Evolutionary conservation across 1,284 basidiomycete species (phyloP), one percentile per base, ranked within the genome.

Genomic region (Chalciporus sp.): DNA sequence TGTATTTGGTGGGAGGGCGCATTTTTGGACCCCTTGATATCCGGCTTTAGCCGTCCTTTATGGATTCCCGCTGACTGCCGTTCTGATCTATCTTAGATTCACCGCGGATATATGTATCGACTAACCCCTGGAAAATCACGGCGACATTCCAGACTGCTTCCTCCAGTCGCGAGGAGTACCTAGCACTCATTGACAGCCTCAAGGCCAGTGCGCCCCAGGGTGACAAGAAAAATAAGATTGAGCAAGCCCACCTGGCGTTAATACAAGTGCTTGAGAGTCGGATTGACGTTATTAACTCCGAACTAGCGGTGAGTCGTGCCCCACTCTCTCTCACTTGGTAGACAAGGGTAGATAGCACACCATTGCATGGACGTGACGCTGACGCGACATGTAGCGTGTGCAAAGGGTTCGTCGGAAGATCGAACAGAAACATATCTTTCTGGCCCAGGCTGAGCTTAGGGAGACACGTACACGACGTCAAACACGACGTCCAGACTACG

Each of bases 41-140:
- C 60, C 72, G 71, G 75, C 75, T 72, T 72, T 66, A 65, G 65
- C 69, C 70, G 69, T 65, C 49, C 51, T 64, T 61, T 58, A 65
- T 68, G 63, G 65, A 68, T 69, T 63, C 51, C 61, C 57, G 67
- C 70, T 72, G 61, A 72, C 68, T 55, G 50, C 69, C 66, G 60
- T 64, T 59, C 58, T 60, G 61, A 64, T 70, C 59, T 66, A 63
- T 66, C 59, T 64, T 66, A 92, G 90, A 88, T 75, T 92, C 90
- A 48, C 86, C 90, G 40, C 82, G 90, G 57, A 73, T 92, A 53
- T 92, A 90, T 65, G 72, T 81, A 33, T 92, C 90, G 28, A 89
- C 87, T 10, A 92, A 92, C 68, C 90, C 90, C 29, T 92, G 90
- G 90, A 92, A 91, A 74, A 84, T 85, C 35, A 83, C 86, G 16